Conservation (phyloP, 371 early-diverging fungal species). For the Zancudomyces culisetae region DNA sequence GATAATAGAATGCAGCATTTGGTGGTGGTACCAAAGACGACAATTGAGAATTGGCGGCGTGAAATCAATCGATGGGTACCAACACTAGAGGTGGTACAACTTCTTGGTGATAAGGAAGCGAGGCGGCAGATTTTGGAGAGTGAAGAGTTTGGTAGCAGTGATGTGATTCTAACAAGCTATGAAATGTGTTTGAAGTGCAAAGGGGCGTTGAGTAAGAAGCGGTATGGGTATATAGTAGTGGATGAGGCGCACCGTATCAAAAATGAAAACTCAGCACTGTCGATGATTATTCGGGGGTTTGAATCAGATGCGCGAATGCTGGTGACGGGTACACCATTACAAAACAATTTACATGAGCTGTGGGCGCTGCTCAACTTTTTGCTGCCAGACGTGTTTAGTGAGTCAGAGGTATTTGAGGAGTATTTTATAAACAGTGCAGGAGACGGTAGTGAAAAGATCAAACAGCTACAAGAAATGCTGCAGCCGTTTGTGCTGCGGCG, state of each 20-base stretch:
- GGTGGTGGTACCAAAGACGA: constrained; percentile 95
- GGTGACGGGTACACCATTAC: constrained; percentile 97
- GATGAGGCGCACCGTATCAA: constrained; percentile 99
- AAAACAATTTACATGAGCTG: constrained; percentile 97
- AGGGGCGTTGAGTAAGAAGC: constrained; percentile 59
- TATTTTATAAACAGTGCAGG: constrained; percentile 45
- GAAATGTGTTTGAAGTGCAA: constrained; percentile 92
- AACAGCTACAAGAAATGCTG: constrained; percentile 82
- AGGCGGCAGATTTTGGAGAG: constrained; percentile 38
- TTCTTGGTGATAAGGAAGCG: constrained; percentile 83
- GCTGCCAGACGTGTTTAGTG: constrained; percentile 86
- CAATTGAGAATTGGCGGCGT: constrained; percentile 91
- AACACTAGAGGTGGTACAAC: constrained; percentile 69
- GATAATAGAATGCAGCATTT: too few relatives aligned
- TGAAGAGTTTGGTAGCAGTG: constrained; percentile 10
- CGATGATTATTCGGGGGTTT: constrained; percentile 75
- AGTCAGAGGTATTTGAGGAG: constrained; percentile 77
- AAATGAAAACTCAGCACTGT: constrained; percentile 90
- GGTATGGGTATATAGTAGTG: constrained; percentile 89
- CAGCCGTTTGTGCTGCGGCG: constrained; percentile 93
- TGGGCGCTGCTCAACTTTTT: constrained; percentile 98
- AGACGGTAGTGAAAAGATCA: constrained; percentile 34
- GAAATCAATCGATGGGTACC: constrained; percentile 93
- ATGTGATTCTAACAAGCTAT: constrained; percentile 54
- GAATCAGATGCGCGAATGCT: constrained; percentile 80